Conservation (phyloP, 805 yeast species). For the Ogataea nakhonphanomensis region DNA sequence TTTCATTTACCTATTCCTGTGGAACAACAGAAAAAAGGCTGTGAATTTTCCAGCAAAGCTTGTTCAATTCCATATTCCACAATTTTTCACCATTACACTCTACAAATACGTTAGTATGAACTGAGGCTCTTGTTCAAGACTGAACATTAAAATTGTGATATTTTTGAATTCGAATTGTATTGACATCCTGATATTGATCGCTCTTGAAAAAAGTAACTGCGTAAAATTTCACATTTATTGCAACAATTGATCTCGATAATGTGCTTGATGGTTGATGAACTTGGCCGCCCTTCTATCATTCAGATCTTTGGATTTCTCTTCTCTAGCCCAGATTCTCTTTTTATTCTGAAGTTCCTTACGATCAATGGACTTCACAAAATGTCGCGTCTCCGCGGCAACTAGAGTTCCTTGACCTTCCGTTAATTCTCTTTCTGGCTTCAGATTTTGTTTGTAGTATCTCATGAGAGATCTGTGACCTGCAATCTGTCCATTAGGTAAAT, state of each 20-base stretch:
- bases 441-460: conserved; percentile 67
- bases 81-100: too few relatives aligned
- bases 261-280: conserved; percentile 77
- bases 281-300: conserved; percentile 56
- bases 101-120: too few relatives aligned
- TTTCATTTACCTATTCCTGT: too few relatives aligned
- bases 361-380: conserved; percentile 40
- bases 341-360: conserved; percentile 39
- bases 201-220: too few relatives aligned
- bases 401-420: conserved; percentile 72
- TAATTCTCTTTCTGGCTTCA: conserved; percentile 45
- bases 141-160: too few relatives aligned
- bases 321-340: conserved; percentile 61
- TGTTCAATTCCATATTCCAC: too few relatives aligned
- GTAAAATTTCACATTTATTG: conserved; percentile 20
- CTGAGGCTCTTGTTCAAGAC: too few relatives aligned
- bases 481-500: conserved; percentile 72
- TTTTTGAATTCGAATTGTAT: too few relatives aligned
- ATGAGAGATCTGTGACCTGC: conserved; percentile 79
- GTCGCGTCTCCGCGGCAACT: conserved; percentile 71
- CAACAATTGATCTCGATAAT: conserved; percentile 74
- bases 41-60: too few relatives aligned
- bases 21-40: too few relatives aligned
- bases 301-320: conserved; percentile 48
- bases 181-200: too few relatives aligned